Conservation (phyloP, 208 protist species). For the Tritrichomonas musculus region DNA sequence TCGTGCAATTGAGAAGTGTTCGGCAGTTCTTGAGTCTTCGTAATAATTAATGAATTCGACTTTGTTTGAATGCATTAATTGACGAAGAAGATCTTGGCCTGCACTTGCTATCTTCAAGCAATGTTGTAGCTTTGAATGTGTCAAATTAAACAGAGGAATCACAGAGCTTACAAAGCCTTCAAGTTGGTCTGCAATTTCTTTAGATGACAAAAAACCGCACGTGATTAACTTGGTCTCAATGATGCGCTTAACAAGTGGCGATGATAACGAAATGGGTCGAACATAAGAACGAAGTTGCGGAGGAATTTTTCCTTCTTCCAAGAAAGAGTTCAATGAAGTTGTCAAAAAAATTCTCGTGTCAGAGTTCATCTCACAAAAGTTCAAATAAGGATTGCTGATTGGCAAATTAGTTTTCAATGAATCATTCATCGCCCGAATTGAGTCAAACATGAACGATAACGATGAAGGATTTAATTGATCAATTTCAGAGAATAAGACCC, state of each 20-base stretch:
- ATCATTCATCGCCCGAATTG: neutral
- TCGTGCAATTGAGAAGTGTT: neutral
- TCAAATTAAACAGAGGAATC: neutral
- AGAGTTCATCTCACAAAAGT: too few species aligned
- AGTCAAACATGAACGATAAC: neutral
- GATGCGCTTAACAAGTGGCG: neutral
- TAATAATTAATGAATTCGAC: slow-evolving; percentile 26
- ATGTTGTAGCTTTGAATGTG: neutral
- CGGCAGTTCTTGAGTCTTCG: neutral
- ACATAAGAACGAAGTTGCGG: neutral
- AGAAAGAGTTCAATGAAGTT: neutral
- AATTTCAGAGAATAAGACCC: neutral
- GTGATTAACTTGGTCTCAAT: neutral
- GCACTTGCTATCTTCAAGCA: neutral
- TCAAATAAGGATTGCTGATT: too few species aligned
- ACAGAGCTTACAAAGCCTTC: neutral
- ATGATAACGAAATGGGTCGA: neutral
- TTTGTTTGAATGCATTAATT: neutral
- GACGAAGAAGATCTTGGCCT: neutral
- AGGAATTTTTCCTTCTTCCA: neutral
- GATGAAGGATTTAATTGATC: neutral
- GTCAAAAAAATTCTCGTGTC: neutral
- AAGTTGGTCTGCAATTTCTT: neutral
- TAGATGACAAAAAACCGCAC: neutral
- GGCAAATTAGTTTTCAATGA: neutral